These are phyloP conservation scores for Exophiala sideris DNA, from an alignment of 2,329 filamentous ascomycete species.

Conservation along the genomic window DNA sequence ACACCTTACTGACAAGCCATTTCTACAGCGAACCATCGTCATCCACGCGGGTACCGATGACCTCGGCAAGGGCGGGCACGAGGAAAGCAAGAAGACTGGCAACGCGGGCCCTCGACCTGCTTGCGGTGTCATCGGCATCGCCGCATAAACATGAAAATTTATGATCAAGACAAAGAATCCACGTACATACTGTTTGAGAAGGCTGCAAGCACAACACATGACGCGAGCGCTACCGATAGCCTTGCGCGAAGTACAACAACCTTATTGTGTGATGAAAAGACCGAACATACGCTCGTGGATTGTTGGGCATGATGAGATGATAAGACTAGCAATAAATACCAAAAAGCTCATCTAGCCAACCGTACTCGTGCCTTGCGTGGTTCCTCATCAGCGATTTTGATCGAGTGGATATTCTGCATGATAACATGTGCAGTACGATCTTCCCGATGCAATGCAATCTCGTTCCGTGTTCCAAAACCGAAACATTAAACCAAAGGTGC, in stretches of 20 bases:
- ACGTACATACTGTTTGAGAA: too few species aligned
- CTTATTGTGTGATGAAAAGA: background rate
- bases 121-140: slow-evolving; percentile 94
- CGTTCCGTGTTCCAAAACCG: background rate
- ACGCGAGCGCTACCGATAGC: too few species aligned
- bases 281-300: background rate
- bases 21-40: slow-evolving; percentile 78
- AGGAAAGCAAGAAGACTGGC: slow-evolving; percentile 97
- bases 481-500: background rate
- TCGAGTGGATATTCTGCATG: too few species aligned
- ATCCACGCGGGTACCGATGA: slow-evolving; percentile 95
- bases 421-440: too few species aligned
- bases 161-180: background rate
- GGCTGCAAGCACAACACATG: background rate
- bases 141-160: slow-evolving; percentile 33
- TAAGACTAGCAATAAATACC: background rate
- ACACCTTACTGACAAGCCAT: background rate
- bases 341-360: background rate
- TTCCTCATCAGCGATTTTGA: too few species aligned
- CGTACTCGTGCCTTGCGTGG: background rate
- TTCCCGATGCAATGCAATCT: too few species aligned
- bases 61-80: slow-evolving; percentile 84
- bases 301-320: background rate
- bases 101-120: slow-evolving; percentile 92
- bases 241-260: too few species aligned